A percentile compares a stretch with the other conserved stretches of the same genome.
Conservation (phyloP, 768 basidiomycete genomes). For the Lactarius deliciosus region DNA sequence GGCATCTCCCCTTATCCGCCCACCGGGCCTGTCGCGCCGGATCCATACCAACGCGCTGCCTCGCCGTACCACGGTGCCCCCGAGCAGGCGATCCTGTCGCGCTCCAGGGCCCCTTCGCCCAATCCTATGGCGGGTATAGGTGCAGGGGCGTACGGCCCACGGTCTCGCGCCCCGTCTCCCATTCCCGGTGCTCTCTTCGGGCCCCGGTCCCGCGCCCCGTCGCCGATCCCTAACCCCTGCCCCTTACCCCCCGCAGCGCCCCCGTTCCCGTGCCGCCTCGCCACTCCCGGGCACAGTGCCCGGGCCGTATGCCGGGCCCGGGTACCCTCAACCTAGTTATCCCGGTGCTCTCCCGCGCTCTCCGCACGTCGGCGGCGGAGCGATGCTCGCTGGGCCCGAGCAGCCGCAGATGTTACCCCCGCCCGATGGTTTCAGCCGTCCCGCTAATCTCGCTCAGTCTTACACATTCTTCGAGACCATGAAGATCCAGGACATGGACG, state of each 20-base stretch:
- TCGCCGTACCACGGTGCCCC: constrained; percentile 47
- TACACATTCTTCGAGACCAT: constrained; percentile 69
- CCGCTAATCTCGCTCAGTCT: constrained; percentile 62
- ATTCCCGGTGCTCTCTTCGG: constrained; percentile 42
- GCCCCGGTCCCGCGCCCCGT: constrained; percentile 29
- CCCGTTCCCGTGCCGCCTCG: constrained; percentile 28
- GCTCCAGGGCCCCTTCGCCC: constrained; percentile 51
- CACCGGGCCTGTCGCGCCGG: neutral
- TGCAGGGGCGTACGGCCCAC: constrained; percentile 14
- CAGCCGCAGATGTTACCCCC: constrained; percentile 38
- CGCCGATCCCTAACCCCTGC: constrained; percentile 21
- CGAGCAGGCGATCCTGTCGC: constrained; percentile 37
- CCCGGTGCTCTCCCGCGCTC: constrained; percentile 21
- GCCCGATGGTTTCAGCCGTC: constrained; percentile 74
- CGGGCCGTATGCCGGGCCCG: constrained; percentile 25
- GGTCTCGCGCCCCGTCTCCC: constrained; percentile 52
- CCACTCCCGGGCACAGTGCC: constrained; percentile 23
- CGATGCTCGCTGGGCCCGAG: constrained; percentile 5
- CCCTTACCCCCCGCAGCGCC: constrained; percentile 23
- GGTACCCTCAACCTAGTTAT: constrained; percentile 14
- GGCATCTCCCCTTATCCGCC: constrained; percentile 13
- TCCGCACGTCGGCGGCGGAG: constrained; percentile 22
- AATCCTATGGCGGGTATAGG: constrained; percentile 38
- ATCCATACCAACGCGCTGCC: constrained; percentile 28
- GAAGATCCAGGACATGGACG: constrained; percentile 78